Evolutionary conservation across 352 stramenopile genomes (phyloP).

Genomic region (Pythium scleroteichum): DNA sequence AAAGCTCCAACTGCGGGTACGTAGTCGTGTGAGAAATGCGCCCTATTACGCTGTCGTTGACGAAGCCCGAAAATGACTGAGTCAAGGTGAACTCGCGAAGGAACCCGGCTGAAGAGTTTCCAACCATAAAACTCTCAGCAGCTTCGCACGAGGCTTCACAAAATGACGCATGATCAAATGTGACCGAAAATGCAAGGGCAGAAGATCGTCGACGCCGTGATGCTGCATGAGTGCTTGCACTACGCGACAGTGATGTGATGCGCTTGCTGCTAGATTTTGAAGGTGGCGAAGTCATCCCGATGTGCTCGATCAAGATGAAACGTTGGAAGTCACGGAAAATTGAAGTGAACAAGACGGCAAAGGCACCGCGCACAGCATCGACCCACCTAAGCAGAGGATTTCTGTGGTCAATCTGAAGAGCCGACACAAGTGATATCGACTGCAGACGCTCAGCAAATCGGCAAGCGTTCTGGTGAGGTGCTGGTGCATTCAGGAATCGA

Average conservation of each 20-base stretch:
- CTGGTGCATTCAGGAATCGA: constrained; percentile 56
- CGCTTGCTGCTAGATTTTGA: constrained; percentile 6
- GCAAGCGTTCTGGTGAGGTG: constrained; percentile 54
- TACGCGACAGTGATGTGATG: background rate
- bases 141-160: constrained; percentile 26
- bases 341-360: constrained; percentile 62
- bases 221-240: constrained; percentile 11
- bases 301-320: constrained; percentile 48
- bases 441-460: constrained; percentile 62
- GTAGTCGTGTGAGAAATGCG: constrained; percentile 33
- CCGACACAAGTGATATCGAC: constrained; percentile 52
- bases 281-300: background rate
- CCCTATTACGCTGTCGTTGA: constrained; percentile 62
- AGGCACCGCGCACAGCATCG: constrained; percentile 55
- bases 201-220: constrained; percentile 41
- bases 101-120: constrained; percentile 30
- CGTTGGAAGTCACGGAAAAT: constrained; percentile 62
- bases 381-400: constrained; percentile 61
- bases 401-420: constrained; percentile 39
- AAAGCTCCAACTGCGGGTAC: constrained; percentile 50
- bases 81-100: constrained; percentile 59
- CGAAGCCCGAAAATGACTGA: constrained; percentile 60
- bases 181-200: constrained; percentile 46
- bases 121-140: background rate
- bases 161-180: constrained; percentile 53